Evolutionary conservation across 140 eudicot species (phyloP), one percentile per base, ranked within the genome.

Genomic region (Cichorium intybus): DNA sequence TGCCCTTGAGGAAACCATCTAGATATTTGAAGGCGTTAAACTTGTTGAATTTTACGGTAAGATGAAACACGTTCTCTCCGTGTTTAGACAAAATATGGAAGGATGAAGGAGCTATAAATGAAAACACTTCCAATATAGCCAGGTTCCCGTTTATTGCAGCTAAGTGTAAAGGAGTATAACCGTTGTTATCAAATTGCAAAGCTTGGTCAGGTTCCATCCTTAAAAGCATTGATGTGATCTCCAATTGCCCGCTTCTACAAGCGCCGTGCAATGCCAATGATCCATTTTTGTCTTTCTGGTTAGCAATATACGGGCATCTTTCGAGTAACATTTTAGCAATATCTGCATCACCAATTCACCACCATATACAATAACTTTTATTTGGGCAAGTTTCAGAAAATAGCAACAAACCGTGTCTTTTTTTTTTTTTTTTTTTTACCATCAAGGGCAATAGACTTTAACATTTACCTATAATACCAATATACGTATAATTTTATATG

Each of bases 81-180:
- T 62, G 49, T 48, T 69, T 50, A 2, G 81, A 23, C 7, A 7
- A n/a, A 70, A 69, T 0, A 7, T 53, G 56, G 12, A 76, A 62
- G 39, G 77, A 69, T 6, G 20, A 55, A 49, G 72, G 81, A 63
- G 56, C 76, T 7, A 18, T 17, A 27, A 41, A 53, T 69, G 50
- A 43, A 51, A 76, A 76, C 48, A 69, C 81, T 16, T 69, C 34
- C 18, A 76, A 17, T 56, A 76, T 56, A 0, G 48, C 35, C 7
- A 60, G 23, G 20, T 47, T 47, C 16, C 81, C 81, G 21, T 76
- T 62, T 21, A 76, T 70, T 2, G 57, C 68, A 18, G 77, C 81
- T 31, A 76, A 56, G 56, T 76, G 81, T 55, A 69, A 46, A 0
- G 81, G 77, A 9, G 81, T 69, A 62, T 61, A 70, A 49, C 81